Evolutionary conservation across 306 rosid species (phyloP), one percentile per base, ranked within the genome.

Genomic region (Trifolium pratense): DNA sequence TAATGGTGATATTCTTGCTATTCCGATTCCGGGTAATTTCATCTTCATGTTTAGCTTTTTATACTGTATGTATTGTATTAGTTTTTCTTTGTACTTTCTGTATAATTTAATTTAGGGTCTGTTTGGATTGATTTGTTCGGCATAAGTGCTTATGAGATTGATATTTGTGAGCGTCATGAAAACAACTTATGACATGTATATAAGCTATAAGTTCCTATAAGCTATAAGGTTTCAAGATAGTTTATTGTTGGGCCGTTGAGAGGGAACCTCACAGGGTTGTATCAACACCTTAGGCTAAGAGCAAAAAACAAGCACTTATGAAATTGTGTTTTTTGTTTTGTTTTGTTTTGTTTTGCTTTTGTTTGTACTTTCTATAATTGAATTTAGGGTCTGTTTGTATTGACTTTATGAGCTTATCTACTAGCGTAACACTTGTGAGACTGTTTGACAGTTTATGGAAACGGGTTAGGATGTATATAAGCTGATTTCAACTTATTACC

Each of bases 1-100:
- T 61, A 88, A 80, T 32, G 91, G 88, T 17, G 99, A 95, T 78
- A 95, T 95, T 46, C 90, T 91, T 58, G 91, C 99, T 11, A 73
- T 95, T 59, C 99, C 99, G 1, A 83, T 95, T 43, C 95, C 99
- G 0, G 99, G 99, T 89, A 75, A 39, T 45, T 66, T 60, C 45
- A 26, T 17, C 4, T 66, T 59, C 56, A 37, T 5, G 17, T 57
- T 17, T 10, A 43, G 57, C 51, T 61, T 58, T 29, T 43, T 1
- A 14, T 9, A 14, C 51, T 20, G 0, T 37, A 60, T n/a, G n/a
- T 13, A 26, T 51, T 52, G 26, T 10, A 25, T 1, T 60, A 25
- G 17, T 6, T n/a, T 9, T 0, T 0, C 31, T 52, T 31, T 62
- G 1, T 53, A 2, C 0, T 32, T n/a, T 39, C 31, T 36, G 5